Evolutionary conservation across 2,329 filamentous ascomycete genomes (phyloP).

Genomic region (Neofusicoccum sp.): DNA sequence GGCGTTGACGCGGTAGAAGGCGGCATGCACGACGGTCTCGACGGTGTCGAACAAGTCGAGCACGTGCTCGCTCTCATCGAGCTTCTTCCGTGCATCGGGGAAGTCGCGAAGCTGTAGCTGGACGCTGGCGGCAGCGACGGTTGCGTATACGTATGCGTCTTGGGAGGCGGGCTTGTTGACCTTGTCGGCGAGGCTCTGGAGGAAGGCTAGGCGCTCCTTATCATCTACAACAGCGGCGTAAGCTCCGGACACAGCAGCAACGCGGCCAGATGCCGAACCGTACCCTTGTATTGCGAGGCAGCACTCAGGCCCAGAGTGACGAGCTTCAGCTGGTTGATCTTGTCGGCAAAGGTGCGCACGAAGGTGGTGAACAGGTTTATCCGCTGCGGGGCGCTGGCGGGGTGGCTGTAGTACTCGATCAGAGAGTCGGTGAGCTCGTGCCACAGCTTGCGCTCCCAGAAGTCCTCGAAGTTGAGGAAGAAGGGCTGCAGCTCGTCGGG

Average conservation of each 20-base stretch:
- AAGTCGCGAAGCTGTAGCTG: slow-evolving; percentile 78
- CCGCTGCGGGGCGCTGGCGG: slow-evolving; percentile 78
- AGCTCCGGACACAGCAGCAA: neutral
- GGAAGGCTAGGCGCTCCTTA: slow-evolving; percentile 79
- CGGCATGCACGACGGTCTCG: slow-evolving; percentile 90
- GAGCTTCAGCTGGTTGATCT: slow-evolving; percentile 98
- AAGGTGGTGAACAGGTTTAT: slow-evolving; percentile 92
- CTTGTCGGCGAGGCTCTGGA: slow-evolving; percentile 78
- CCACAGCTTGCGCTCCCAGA: slow-evolving; percentile 98
- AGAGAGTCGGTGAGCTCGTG: slow-evolving; percentile 93
- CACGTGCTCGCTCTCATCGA: slow-evolving; percentile 83
- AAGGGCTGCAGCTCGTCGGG: slow-evolving; percentile 84
- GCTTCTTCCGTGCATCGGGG: slow-evolving; percentile 78
- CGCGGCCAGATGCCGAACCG: neutral
- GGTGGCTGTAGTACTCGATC: slow-evolving; percentile 80
- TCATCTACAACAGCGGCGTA: slow-evolving; percentile 62
- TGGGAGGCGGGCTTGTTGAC: slow-evolving; percentile 91
- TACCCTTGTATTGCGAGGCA: slow-evolving; percentile 78
- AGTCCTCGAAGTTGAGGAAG: slow-evolving; percentile 90
- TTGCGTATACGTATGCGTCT: slow-evolving; percentile 93
- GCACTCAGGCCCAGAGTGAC: slow-evolving; percentile 87
- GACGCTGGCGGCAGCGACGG: slow-evolving; percentile 82
- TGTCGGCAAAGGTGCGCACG: slow-evolving; percentile 93
- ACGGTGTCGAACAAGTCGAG: slow-evolving; percentile 92
- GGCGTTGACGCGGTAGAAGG: slow-evolving; percentile 93